These are phyloP conservation scores for Thermoascus crustaceus DNA, from an alignment of 2,329 filamentous ascomycete genomes.

Conservation along the genomic window DNA sequence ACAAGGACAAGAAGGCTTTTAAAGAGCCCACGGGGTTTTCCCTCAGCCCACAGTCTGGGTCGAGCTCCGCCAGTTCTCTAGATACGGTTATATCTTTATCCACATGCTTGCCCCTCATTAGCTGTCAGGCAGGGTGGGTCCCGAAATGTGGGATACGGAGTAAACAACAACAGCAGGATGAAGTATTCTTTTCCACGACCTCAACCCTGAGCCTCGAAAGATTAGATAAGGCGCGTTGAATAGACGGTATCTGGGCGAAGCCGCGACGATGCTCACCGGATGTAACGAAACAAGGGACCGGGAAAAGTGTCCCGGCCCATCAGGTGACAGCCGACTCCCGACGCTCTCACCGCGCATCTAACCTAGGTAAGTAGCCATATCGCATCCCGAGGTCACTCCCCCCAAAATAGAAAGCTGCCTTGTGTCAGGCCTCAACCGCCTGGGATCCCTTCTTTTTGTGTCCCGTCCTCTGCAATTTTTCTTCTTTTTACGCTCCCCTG, in stretches of 20 bases:
- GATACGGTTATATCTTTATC: constrained; percentile 2
- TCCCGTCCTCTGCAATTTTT: constrained; percentile 6
- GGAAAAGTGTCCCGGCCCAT: too few relatives aligned
- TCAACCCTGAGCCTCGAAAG: too few relatives aligned
- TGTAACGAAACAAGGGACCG: too few relatives aligned
- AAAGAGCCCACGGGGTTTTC: too few relatives aligned
- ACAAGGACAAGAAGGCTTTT: too few relatives aligned
- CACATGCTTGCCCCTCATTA: background rate
- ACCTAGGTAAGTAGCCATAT: constrained; percentile 10
- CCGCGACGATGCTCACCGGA: too few relatives aligned
- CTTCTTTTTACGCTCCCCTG: constrained; percentile 13
- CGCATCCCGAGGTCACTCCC: constrained; percentile 22
- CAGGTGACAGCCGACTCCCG: constrained; percentile 14
- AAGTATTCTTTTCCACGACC: too few relatives aligned
- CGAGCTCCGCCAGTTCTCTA: background rate
- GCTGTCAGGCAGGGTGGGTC: background rate
- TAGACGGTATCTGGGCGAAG: too few relatives aligned
- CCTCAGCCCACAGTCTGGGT: too few relatives aligned
- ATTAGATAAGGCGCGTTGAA: too few relatives aligned
- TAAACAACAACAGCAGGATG: background rate
- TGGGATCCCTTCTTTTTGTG: constrained; percentile 10
- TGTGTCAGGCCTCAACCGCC: constrained; percentile 11
- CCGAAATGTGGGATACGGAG: background rate
- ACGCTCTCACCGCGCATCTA: constrained; percentile 15
- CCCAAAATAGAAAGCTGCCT: constrained; percentile 30